Percentiles rank a stretch among this genome's conserved stretches.
These are phyloP conservation scores for Solanum clarkiae DNA, from an alignment of 257 asterid genomes.

Conservation along the genomic window DNA sequence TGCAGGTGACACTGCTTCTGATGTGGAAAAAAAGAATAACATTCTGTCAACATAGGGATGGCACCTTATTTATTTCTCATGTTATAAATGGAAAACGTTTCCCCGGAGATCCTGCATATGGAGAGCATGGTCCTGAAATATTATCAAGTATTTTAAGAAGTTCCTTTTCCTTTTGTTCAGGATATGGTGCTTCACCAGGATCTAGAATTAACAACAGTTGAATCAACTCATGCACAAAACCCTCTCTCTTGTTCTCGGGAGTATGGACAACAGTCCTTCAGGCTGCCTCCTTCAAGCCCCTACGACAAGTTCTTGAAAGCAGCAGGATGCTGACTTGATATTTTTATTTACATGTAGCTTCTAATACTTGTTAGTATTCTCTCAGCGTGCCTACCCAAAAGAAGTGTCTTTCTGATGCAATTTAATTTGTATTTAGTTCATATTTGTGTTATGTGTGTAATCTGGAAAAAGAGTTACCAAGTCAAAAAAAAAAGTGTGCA, in stretches of 20 bases:
- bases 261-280: conserved; percentile 24
- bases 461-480: neutral
- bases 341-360: neutral
- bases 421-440: neutral
- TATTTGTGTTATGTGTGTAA: neutral
- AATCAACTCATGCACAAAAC: conserved; percentile 1
- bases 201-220: neutral
- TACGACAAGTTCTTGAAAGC: conserved; percentile 43
- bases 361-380: neutral
- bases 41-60: neutral
- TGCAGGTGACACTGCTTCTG: neutral
- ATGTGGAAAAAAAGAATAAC: neutral
- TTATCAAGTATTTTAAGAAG: neutral
- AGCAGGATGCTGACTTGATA: conserved; percentile 29
- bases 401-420: neutral
- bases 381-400: neutral
- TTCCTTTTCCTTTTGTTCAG: neutral
- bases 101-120: neutral
- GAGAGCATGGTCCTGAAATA: neutral
- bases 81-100: neutral
- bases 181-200: conserved; percentile 10
- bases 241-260: conserved; percentile 15
- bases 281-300: conserved; percentile 49
- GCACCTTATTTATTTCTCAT: neutral
- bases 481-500: neutral